Evolutionary conservation across 164 flowering plant species (phyloP).

Genomic region (Vitis cinerea): DNA sequence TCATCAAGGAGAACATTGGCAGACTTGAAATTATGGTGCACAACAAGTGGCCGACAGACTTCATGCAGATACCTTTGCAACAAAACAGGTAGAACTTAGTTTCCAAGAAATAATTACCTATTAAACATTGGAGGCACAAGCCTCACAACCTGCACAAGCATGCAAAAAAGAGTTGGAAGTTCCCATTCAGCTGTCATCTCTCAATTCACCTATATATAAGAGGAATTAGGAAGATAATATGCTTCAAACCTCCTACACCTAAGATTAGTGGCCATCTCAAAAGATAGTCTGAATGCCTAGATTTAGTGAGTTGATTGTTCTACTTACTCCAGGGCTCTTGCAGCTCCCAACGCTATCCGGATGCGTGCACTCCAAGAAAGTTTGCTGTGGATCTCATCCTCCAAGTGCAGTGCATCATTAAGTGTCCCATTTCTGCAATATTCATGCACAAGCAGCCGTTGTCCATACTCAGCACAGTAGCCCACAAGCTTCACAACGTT

Average conservation of each 20-base stretch:
- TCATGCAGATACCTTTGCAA: conserved; percentile 76
- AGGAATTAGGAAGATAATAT: not conserved
- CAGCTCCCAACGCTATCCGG: conserved; percentile 78
- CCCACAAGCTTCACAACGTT: conserved; percentile 74
- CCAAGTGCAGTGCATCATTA: conserved; percentile 66
- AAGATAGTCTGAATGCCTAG: not conserved
- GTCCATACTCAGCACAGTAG: conserved; percentile 85
- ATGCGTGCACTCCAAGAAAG: conserved; percentile 81
- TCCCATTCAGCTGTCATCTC: not conserved
- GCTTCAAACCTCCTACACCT: not conserved
- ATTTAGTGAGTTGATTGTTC: not conserved
- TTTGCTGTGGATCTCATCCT: conserved; percentile 47
- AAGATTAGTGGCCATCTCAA: not conserved
- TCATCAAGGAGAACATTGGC: conserved; percentile 75
- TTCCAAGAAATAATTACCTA: not conserved
- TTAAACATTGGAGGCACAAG: not conserved
- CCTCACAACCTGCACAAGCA: not conserved
- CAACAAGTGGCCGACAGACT: conserved; percentile 63
- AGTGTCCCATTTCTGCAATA: conserved; percentile 68
- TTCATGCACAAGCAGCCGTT: conserved; percentile 65
- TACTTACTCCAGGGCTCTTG: conserved; percentile 88
- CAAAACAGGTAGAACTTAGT: not conserved
- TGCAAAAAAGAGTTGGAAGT: not conserved
- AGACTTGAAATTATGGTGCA: conserved; percentile 75
- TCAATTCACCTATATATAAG: not conserved